Percentiles rank a stretch among this genome's conserved stretches.
Evolutionary conservation across 108 stramenopile genomes (phyloP).

Genomic region (Heterococcus sp.): DNA sequence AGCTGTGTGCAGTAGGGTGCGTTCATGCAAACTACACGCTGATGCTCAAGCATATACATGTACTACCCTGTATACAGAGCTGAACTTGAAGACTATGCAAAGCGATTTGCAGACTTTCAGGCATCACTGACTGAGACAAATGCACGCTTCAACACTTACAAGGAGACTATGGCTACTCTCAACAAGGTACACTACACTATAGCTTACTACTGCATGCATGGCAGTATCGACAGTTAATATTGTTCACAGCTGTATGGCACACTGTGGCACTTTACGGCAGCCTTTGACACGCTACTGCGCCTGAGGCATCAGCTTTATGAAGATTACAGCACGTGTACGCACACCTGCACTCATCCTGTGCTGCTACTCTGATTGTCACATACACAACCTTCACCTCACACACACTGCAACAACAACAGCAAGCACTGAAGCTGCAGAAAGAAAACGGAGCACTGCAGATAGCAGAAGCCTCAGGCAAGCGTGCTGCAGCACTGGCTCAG

Average conservation of each 20-base stretch:
- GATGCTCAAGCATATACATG: too few relatives aligned
- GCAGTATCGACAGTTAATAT: background rate
- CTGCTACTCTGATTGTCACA: background rate
- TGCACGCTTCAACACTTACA: background rate
- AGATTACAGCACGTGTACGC: too few relatives aligned
- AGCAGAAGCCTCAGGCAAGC: background rate
- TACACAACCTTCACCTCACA: background rate
- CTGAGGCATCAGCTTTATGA: background rate
- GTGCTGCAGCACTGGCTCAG: constrained; percentile 1
- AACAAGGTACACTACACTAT: background rate
- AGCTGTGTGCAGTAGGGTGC: too few relatives aligned
- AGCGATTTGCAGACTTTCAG: constrained; percentile 21
- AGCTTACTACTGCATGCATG: background rate
- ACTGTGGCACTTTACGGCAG: background rate
- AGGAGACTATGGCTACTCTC: background rate
- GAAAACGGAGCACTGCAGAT: background rate
- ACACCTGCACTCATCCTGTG: too few relatives aligned
- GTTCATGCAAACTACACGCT: too few relatives aligned
- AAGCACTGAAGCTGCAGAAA: background rate
- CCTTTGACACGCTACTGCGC: background rate
- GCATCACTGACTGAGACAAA: background rate
- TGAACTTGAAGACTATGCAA: background rate
- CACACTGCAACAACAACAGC: background rate
- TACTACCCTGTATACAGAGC: background rate
- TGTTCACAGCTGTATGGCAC: background rate